phyloP scores from a whole-genome alignment of 2,329 filamentous ascomycete species.

The Cladosporium sp. region DNA sequence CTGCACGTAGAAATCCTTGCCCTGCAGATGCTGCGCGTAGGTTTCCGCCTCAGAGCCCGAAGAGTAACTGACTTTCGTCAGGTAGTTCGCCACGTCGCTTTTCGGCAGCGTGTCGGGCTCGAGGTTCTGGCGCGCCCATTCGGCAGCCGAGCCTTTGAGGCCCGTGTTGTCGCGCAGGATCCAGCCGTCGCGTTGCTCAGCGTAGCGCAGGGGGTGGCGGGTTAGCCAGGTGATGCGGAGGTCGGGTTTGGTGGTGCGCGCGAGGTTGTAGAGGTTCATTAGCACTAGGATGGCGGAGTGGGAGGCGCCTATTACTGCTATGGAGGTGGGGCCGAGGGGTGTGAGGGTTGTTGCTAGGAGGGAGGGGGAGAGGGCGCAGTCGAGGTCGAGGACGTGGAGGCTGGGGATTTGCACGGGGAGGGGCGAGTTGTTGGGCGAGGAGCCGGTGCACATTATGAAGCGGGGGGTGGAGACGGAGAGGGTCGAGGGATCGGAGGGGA shows the following conservation, averaged over 20 bases:
- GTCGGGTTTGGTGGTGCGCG: constrained; percentile 46
- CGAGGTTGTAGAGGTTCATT: constrained; percentile 55
- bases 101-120: constrained; percentile 46
- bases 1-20: constrained; percentile 51
- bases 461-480: constrained; percentile 35
- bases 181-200: constrained; percentile 58
- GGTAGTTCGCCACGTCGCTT: constrained; percentile 44
- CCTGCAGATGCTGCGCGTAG: constrained; percentile 45
- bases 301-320: constrained; percentile 58
- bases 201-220: constrained; percentile 56
- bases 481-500: constrained; percentile 18
- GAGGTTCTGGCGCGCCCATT: constrained; percentile 55
- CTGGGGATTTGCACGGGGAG: constrained; percentile 39
- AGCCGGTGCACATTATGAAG: constrained; percentile 57
- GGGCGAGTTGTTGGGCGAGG: constrained; percentile 43
- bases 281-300: constrained; percentile 61
- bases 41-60: constrained; percentile 46
- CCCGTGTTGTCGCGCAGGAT: constrained; percentile 62
- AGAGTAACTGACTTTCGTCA: constrained; percentile 35
- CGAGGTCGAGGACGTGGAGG: constrained; percentile 48
- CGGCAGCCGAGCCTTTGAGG: constrained; percentile 57
- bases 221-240: constrained; percentile 59
- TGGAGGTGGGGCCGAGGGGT: constrained; percentile 36
- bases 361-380: constrained; percentile 52
- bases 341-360: constrained; percentile 37